Conservation (phyloP, 2,329 filamentous ascomycete genomes). For the Rutstroemia sp. region DNA sequence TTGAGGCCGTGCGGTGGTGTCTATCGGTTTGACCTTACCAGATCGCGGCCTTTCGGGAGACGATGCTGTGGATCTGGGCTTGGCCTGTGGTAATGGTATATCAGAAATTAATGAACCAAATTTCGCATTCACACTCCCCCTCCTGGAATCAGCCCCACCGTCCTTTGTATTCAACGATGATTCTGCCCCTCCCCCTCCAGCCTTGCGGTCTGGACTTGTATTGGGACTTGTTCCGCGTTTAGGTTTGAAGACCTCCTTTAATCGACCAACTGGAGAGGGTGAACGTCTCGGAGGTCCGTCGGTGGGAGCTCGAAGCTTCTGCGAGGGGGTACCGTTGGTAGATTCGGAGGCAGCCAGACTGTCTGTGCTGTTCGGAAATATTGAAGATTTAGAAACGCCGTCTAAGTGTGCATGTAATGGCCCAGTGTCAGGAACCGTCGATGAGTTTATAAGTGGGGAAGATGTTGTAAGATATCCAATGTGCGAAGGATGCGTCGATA, state of each 20-base stretch:
- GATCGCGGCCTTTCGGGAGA: conserved; percentile 25
- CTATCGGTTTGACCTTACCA: conserved; percentile 22
- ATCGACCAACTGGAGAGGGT: conserved; percentile 61
- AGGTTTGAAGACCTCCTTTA: conserved; percentile 63
- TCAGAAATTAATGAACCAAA: conserved; percentile 27
- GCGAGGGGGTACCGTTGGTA: conserved; percentile 29
- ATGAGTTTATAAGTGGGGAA: conserved; percentile 57
- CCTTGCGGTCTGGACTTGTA: conserved; percentile 37
- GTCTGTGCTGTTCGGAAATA: conserved; percentile 27
- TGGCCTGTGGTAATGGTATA: conserved; percentile 14
- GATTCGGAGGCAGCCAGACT: conserved; percentile 27
- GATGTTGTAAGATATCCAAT: conserved; percentile 62
- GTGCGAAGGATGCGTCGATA: conserved; percentile 56
- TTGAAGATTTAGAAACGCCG: conserved; percentile 33
- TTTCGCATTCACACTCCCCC: conserved; percentile 25
- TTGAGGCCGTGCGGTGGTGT: conserved; percentile 22
- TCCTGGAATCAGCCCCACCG: conserved; percentile 17
- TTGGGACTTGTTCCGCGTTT: conserved; percentile 33
- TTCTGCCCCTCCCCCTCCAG: conserved; percentile 14
- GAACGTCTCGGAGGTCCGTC: conserved; percentile 47
- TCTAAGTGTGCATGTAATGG: conserved; percentile 28
- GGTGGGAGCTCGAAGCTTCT: conserved; percentile 34
- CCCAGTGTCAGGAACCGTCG: conserved; percentile 37
- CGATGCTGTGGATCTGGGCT: conserved; percentile 14
- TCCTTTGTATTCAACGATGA: conserved; percentile 15